phyloP scores from a whole-genome alignment of 306 rosid species.

The Potentilla sterilis region DNA sequence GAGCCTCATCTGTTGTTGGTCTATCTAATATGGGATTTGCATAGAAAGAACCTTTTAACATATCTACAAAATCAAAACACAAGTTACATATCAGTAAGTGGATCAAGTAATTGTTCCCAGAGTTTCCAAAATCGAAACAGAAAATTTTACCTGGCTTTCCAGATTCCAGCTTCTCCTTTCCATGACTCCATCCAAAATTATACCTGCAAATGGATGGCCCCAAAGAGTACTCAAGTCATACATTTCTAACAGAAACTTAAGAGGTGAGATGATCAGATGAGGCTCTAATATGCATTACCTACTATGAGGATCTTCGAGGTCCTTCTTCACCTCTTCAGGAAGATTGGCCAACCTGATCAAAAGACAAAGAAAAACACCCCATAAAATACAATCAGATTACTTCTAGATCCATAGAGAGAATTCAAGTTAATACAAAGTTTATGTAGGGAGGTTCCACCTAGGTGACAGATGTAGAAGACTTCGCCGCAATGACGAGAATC shows the following conservation, averaged over 20 bases:
- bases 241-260: neutral
- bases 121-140: constrained; percentile 16
- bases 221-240: constrained; percentile 20
- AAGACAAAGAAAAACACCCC: too few species aligned
- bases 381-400: constrained; percentile 1
- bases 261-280: neutral
- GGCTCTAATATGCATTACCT: constrained; percentile 44
- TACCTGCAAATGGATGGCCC: constrained; percentile 52
- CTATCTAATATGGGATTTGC: constrained; percentile 86
- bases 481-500: constrained; percentile 60
- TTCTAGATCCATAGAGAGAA: constrained; percentile 6
- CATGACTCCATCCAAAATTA: constrained; percentile 99
- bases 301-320: constrained; percentile 78
- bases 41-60: constrained; percentile 86
- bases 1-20: constrained; percentile 72
- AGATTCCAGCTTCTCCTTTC: constrained; percentile 93
- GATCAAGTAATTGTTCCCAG: constrained; percentile 3
- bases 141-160: constrained; percentile 73
- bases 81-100: neutral
- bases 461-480: constrained; percentile 79
- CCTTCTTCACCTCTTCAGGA: constrained; percentile 69
- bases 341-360: constrained; percentile 64
- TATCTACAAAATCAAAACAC: constrained; percentile 47
- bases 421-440: constrained; percentile 5
- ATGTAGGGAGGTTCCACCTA: constrained; percentile 38